These are phyloP conservation scores for Carnegiea gigantea DNA, from an alignment of 179 eudicot genomes.

Conservation along the genomic window DNA sequence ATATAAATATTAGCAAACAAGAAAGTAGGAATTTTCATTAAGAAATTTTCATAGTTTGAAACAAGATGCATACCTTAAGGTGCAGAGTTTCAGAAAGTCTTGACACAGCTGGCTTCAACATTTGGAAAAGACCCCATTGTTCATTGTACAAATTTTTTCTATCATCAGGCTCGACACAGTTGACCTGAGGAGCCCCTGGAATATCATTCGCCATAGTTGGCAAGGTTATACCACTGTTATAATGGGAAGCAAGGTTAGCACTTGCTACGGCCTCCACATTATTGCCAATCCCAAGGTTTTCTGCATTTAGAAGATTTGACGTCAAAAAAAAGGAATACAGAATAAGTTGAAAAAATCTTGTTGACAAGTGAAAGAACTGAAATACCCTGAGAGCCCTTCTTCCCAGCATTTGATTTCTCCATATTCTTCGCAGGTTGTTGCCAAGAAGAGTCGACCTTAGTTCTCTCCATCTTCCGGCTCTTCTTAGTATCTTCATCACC, in stretches of 20 bases:
- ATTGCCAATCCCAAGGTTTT: conserved; percentile 27
- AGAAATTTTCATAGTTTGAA: neutral
- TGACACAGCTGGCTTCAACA: conserved; percentile 44
- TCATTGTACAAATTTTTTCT: conserved; percentile 34
- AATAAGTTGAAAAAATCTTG: conserved; percentile 4
- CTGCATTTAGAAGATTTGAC: conserved; percentile 21
- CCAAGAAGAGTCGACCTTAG: conserved; percentile 35
- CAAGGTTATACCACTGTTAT: conserved; percentile 5
- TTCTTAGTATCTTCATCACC: conserved; percentile 51
- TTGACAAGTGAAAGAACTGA: neutral
- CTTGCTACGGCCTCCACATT: conserved; percentile 16
- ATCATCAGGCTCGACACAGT: conserved; percentile 24
- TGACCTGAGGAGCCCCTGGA: conserved; percentile 18
- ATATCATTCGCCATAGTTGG: conserved; percentile 12
- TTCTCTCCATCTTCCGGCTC: conserved; percentile 44
- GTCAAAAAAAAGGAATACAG: conserved; percentile 3
- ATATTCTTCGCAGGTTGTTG: conserved; percentile 28
- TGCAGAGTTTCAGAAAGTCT: conserved; percentile 56
- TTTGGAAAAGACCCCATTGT: conserved; percentile 47
- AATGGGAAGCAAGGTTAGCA: neutral
- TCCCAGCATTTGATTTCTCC: conserved; percentile 32
- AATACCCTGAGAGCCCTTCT: conserved; percentile 31
- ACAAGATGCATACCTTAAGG: conserved; percentile 49
- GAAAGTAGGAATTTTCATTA: neutral
- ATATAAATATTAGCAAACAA: neutral